A percentile compares a stretch with the other conserved stretches of the same genome.
phyloP scores from a whole-genome alignment of 148 eudicot genomes.

The Tetragonia tetragonoides region DNA sequence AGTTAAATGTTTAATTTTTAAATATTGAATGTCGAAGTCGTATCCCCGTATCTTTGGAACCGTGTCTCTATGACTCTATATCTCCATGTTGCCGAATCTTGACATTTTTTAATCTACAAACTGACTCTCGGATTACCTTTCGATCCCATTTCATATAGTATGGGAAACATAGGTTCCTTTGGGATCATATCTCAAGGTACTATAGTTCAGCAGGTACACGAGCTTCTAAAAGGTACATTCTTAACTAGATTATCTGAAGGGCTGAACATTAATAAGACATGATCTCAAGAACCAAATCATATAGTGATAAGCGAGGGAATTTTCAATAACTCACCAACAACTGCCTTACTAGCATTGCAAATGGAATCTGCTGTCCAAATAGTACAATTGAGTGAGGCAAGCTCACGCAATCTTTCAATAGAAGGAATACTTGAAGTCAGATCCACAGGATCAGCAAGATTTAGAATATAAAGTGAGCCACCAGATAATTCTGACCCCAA shows the following conservation, averaged over 20 bases:
- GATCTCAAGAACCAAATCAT: neutral
- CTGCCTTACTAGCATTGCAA: conserved; percentile 52
- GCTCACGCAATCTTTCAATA: conserved; percentile 26
- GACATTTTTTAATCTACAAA: too few species aligned
- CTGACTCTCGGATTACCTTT: too few species aligned
- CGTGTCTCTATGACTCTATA: too few species aligned
- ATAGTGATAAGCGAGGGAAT: neutral
- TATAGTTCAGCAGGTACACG: neutral
- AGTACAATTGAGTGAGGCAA: conserved; percentile 52
- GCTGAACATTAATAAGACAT: conserved; percentile 3
- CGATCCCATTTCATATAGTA: too few species aligned
- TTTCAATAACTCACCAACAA: conserved; percentile 55
- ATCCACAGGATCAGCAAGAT: conserved; percentile 60
- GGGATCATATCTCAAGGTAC: neutral
- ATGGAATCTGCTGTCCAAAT: conserved; percentile 71
- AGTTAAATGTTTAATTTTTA: too few species aligned
- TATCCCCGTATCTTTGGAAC: too few species aligned
- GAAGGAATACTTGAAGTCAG: conserved; percentile 25
- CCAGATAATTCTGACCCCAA: conserved; percentile 70
- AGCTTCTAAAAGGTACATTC: neutral
- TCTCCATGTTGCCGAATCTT: too few species aligned
- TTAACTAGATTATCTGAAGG: neutral
- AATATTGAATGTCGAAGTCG: too few species aligned
- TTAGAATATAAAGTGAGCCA: conserved; percentile 58
- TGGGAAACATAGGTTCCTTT: too few species aligned